Percentiles rank a stretch among this genome's conserved stretches.
phyloP scores from a whole-genome alignment of 306 rosid species.

The Oemleria cerasiformis region DNA sequence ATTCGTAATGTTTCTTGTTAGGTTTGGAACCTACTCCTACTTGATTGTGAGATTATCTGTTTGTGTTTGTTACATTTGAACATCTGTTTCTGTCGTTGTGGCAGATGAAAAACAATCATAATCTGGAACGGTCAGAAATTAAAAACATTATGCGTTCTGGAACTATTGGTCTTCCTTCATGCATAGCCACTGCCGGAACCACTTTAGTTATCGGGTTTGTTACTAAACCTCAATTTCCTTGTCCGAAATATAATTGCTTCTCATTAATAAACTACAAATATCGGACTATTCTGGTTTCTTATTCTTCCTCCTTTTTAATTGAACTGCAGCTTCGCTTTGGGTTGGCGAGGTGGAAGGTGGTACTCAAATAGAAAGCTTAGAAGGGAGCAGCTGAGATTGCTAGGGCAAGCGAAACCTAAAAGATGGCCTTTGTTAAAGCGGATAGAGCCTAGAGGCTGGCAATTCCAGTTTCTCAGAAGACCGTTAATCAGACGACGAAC shows the following conservation, averaged over 20 bases:
- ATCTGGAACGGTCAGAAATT: conserved; percentile 57
- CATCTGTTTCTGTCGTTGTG: conserved; percentile 18
- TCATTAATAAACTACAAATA: background rate
- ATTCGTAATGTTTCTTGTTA: background rate
- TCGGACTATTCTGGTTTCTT: background rate
- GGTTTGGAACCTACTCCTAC: background rate
- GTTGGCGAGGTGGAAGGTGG: conserved; percentile 94
- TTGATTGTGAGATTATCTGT: background rate
- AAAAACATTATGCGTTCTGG: conserved; percentile 52
- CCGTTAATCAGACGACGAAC: conserved; percentile 36
- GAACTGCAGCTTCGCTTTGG: conserved; percentile 72
- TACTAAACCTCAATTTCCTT: conserved; percentile 16
- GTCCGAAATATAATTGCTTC: background rate
- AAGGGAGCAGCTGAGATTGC: conserved; percentile 84
- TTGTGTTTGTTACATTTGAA: conserved; percentile 1
- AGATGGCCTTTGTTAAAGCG: conserved; percentile 66
- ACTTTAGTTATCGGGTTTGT: conserved; percentile 77
- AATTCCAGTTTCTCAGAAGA: conserved; percentile 53
- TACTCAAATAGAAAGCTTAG: conserved; percentile 61
- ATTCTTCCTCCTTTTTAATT: conserved; percentile 10
- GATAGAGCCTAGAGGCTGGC: conserved; percentile 57
- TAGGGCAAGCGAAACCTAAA: conserved; percentile 68
- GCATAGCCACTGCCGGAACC: conserved; percentile 91
- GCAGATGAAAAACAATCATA: conserved; percentile 54
- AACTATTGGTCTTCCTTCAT: conserved; percentile 52